A percentile compares a stretch with the other conserved stretches of the same genome.
Conservation (phyloP, 768 basidiomycete species). For the Tricholoma bakamatsutake region DNA sequence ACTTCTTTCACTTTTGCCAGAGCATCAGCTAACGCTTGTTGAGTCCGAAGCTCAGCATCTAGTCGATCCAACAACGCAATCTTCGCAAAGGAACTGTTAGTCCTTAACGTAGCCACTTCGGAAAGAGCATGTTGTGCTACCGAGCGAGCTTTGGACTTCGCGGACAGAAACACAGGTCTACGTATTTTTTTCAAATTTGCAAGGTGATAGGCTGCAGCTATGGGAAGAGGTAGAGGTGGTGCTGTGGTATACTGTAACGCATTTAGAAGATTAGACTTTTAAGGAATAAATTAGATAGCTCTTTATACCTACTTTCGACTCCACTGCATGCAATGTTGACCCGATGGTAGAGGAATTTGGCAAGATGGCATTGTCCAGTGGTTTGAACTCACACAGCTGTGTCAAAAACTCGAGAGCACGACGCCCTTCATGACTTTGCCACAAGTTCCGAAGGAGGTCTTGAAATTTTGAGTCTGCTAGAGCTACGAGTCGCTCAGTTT, state of each 20-base stretch:
- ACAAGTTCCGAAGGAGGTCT: slow-evolving; percentile 17
- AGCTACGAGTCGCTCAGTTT: slow-evolving; percentile 25
- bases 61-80: slow-evolving; percentile 16
- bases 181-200: slow-evolving; percentile 27
- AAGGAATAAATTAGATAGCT: neutral
- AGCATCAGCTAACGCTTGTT: slow-evolving; percentile 19
- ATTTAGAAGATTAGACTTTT: neutral
- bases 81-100: slow-evolving; percentile 3
- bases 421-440: slow-evolving; percentile 21
- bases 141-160: neutral
- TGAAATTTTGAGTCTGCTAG: slow-evolving; percentile 26
- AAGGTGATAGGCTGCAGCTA: slow-evolving; percentile 45
- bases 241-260: neutral
- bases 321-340: neutral
- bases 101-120: neutral
- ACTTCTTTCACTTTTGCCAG: slow-evolving; percentile 12
- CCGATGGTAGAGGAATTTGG: neutral
- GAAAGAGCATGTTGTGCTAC: neutral
- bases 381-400: slow-evolving; percentile 22
- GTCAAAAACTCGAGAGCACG: slow-evolving; percentile 23
- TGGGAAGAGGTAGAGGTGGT: slow-evolving; percentile 26
- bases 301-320: neutral
- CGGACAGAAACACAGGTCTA: slow-evolving; percentile 20
- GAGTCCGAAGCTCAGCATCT: slow-evolving; percentile 19
- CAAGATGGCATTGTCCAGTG: neutral